Percentiles rank a stretch among this genome's conserved stretches.
Conservation (phyloP, 148 eudicot species). For the Fallopia convolvulus region DNA sequence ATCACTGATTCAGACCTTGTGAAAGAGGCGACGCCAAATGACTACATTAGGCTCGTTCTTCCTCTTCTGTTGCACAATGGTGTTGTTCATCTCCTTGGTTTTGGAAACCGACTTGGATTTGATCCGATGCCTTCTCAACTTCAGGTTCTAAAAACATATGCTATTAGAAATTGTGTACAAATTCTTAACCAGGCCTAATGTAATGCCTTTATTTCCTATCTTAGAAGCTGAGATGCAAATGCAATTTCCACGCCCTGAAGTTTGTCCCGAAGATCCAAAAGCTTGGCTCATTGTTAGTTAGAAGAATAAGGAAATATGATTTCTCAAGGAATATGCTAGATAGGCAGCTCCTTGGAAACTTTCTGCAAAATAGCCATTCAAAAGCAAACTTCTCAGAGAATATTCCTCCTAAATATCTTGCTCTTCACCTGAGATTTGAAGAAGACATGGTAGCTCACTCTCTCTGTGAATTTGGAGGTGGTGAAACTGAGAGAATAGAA, state of each 20-base stretch:
- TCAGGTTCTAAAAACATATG: slow-evolving; percentile 40
- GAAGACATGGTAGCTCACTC: slow-evolving; percentile 97
- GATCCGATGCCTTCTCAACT: slow-evolving; percentile 70
- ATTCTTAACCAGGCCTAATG: too few species aligned
- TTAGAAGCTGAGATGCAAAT: slow-evolving; percentile 88
- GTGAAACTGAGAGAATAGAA: slow-evolving; percentile 61
- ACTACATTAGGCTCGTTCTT: slow-evolving; percentile 52
- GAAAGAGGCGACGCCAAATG: slow-evolving; percentile 72
- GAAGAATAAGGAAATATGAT: slow-evolving; percentile 48
- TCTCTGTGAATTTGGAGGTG: slow-evolving; percentile 89
- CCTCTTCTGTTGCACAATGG: slow-evolving; percentile 58
- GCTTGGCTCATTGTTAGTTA: slow-evolving; percentile 54
- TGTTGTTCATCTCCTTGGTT: slow-evolving; percentile 82
- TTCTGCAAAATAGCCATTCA: slow-evolving; percentile 25
- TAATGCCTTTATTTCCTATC: neutral
- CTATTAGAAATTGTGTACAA: too few species aligned
- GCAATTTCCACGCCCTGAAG: slow-evolving; percentile 84
- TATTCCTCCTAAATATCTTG: slow-evolving; percentile 55
- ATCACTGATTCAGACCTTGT: slow-evolving; percentile 80
- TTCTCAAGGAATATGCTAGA: slow-evolving; percentile 38
- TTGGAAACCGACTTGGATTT: slow-evolving; percentile 86
- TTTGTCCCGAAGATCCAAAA: slow-evolving; percentile 71
- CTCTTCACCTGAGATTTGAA: slow-evolving; percentile 92
- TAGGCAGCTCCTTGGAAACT: slow-evolving; percentile 68
- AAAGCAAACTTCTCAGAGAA: slow-evolving; percentile 3